Evolutionary conservation across 2,329 filamentous ascomycete species (phyloP).

Genomic region (Pleurostoma richardsiae): DNA sequence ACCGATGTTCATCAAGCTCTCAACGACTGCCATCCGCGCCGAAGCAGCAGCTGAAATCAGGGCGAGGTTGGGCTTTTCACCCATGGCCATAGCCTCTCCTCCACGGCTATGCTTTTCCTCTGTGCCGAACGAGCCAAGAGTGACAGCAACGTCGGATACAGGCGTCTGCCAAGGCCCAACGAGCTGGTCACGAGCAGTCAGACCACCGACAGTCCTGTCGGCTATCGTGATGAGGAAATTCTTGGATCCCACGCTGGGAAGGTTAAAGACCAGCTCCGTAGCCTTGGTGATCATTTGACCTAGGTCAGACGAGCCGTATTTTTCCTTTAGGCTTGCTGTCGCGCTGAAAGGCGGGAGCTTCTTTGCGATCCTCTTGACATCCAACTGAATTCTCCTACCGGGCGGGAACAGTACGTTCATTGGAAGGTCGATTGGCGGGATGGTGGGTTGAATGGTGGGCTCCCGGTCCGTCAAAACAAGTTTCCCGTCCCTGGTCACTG

Average conservation of each 20-base stretch:
- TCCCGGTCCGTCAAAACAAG: constrained; percentile 80
- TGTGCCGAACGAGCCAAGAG: constrained; percentile 70
- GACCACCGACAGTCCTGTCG: constrained; percentile 84
- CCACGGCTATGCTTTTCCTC: constrained; percentile 59
- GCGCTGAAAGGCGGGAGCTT: constrained; percentile 70
- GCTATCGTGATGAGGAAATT: constrained; percentile 96
- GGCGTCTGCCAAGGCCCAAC: constrained; percentile 95
- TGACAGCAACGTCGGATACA: constrained; percentile 90
- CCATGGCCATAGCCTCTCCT: constrained; percentile 97
- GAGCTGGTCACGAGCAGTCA: constrained; percentile 89
- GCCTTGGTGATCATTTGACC: constrained; percentile 57
- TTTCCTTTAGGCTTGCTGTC: constrained; percentile 55
- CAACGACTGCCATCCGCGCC: constrained; percentile 92
- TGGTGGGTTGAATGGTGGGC: constrained; percentile 62
- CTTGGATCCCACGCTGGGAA: constrained; percentile 93
- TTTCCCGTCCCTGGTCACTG: constrained; percentile 60
- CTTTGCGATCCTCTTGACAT: constrained; percentile 65
- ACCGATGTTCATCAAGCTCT: constrained; percentile 88
- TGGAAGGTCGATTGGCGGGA: constrained; percentile 74
- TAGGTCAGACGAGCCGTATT: constrained; percentile 52
- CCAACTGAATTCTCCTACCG: constrained; percentile 72
- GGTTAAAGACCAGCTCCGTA: constrained; percentile 71
- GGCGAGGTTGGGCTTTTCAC: constrained; percentile 83
- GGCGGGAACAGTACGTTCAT: constrained; percentile 88
- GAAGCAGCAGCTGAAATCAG: constrained; percentile 87